phyloP scores from a whole-genome alignment of 345 rosid genomes.

The Eutrema yunnanense region DNA sequence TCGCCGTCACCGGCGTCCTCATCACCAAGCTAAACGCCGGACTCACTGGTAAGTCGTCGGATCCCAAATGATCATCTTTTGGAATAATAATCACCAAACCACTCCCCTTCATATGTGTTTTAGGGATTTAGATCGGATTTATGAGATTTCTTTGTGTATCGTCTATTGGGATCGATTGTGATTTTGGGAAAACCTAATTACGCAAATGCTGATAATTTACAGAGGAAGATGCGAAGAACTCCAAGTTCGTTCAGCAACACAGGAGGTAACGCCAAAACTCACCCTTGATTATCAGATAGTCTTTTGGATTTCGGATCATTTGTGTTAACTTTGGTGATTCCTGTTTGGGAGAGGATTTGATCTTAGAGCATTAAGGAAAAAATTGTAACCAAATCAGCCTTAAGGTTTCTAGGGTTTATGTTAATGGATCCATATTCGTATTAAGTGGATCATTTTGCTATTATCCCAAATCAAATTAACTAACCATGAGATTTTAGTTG shows the following conservation, averaged over 20 bases:
- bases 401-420: neutral
- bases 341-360: neutral
- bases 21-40: constrained; percentile 67
- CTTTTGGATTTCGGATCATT: neutral
- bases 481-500: too few relatives aligned
- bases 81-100: neutral
- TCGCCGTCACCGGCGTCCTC: constrained; percentile 60
- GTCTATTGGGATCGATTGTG: neutral
- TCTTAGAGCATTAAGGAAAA: neutral
- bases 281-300: neutral
- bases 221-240: constrained; percentile 93
- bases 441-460: too few relatives aligned
- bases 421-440: too few relatives aligned
- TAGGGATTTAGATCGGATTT: neutral
- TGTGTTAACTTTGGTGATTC: neutral
- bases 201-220: neutral
- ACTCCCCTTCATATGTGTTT: neutral
- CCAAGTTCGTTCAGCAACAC: constrained; percentile 77
- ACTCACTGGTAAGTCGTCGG: constrained; percentile 50
- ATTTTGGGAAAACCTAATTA: neutral
- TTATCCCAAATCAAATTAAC: too few relatives aligned
- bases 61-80: neutral
- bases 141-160: neutral
- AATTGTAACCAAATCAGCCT: neutral
- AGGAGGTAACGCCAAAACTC: constrained; percentile 34